A percentile compares a stretch with the other conserved stretches of the same genome.
These are phyloP conservation scores for Rhizopus arrhizus DNA, from an alignment of 371 early-diverging fungal genomes.

Conservation along the genomic window DNA sequence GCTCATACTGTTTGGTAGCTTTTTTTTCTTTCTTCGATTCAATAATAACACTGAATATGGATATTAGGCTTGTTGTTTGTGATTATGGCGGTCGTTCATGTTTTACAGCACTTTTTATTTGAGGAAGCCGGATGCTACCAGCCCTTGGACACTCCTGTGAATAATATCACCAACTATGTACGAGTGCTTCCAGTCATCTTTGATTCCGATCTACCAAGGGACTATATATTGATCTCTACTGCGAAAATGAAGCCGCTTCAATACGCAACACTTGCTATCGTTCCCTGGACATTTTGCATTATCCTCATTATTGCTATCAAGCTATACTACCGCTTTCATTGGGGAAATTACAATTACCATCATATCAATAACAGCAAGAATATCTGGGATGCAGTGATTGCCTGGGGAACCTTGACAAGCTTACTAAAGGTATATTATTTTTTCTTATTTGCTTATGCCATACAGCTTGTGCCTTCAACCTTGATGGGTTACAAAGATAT, in stretches of 20 bases:
- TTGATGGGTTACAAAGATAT: conserved; percentile 14
- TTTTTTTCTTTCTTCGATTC: not conserved
- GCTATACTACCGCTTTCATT: conserved; percentile 8
- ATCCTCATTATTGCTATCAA: not conserved
- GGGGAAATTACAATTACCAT: conserved; percentile 10
- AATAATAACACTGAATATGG: no score
- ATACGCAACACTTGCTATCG: conserved; percentile 8
- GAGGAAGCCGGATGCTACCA: conserved; percentile 21
- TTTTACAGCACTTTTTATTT: conserved; percentile 22
- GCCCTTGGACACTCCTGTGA: not conserved
- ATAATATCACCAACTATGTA: not conserved
- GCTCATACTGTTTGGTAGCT: conserved; percentile 23
- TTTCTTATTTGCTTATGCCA: conserved; percentile 22
- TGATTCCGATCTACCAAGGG: not conserved
- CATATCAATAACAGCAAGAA: not conserved
- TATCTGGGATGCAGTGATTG: conserved; percentile 10
- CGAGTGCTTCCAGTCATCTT: not conserved
- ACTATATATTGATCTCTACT: not conserved
- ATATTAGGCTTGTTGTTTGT: conserved; percentile 15
- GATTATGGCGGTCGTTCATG: conserved; percentile 16
- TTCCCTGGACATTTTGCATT: conserved; percentile 9
- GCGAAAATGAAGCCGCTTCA: conserved; percentile 21
- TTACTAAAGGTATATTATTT: conserved; percentile 30
- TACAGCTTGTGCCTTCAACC: conserved; percentile 22
- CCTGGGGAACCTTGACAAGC: conserved; percentile 18